phyloP scores from a whole-genome alignment of 208 protist genomes.

The Leptomonas pyrrhocoris region DNA sequence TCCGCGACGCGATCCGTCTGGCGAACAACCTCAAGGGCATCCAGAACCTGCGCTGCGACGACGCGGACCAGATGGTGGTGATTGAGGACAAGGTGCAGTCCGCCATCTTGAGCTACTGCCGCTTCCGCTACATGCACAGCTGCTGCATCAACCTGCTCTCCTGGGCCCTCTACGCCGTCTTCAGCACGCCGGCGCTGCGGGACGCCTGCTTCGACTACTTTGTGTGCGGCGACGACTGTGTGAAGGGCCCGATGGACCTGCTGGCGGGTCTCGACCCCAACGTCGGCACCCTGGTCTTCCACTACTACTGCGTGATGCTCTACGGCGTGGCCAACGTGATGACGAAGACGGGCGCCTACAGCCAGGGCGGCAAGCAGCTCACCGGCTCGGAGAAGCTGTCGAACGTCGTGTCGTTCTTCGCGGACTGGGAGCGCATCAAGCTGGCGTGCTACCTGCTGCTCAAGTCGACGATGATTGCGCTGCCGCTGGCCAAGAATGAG shows the following conservation, averaged over 20 bases:
- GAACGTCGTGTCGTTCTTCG: conserved; percentile 64
- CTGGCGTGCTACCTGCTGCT: conserved; percentile 61
- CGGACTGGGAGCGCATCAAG: conserved; percentile 58
- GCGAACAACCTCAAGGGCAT: conserved; percentile 67
- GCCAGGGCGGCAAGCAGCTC: conserved; percentile 20
- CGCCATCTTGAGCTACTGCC: conserved; percentile 62
- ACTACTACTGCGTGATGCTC: conserved; percentile 90
- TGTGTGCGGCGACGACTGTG: conserved; percentile 81
- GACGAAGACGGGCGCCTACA: conserved; percentile 49
- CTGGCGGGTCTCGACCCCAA: conserved; percentile 79
- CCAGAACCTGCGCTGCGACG: conserved; percentile 36
- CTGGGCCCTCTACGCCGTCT: conserved; percentile 91
- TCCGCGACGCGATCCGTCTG: conserved; percentile 85
- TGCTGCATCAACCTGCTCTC: conserved; percentile 93
- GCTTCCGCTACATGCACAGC: conserved; percentile 67
- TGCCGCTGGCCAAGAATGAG: conserved; percentile 73
- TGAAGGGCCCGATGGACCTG: conserved; percentile 83
- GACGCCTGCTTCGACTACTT: conserved; percentile 94
- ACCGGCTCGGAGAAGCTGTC: conserved; percentile 38
- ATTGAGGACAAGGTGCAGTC: conserved; percentile 69
- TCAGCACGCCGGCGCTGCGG: conserved; percentile 66
- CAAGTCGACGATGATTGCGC: conserved; percentile 54
- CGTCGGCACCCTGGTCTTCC: conserved; percentile 66
- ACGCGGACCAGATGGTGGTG: conserved; percentile 47
- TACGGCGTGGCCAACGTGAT: conserved; percentile 57